These are phyloP conservation scores for Curvularia sp. DNA, from an alignment of 2,329 filamentous ascomycete genomes.

Conservation along the genomic window DNA sequence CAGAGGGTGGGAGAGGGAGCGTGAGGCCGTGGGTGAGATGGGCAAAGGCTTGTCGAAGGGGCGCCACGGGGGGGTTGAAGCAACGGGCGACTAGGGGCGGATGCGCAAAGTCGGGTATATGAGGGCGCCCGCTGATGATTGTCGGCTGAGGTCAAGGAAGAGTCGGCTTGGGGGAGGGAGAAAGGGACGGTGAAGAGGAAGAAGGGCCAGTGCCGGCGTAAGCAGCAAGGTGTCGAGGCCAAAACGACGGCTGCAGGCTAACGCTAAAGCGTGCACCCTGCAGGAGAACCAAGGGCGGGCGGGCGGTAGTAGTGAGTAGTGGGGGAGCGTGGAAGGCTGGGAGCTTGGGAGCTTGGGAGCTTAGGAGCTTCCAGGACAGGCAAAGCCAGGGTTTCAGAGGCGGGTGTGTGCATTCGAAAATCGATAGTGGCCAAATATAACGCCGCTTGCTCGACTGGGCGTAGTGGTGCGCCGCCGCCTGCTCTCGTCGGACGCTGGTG, in stretches of 20 bases:
- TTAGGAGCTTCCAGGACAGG: conserved; percentile 21
- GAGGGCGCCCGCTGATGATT: conserved; percentile 47
- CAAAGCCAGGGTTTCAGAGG: conserved; percentile 22
- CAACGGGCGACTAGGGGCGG: conserved; percentile 25
- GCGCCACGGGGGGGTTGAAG: conserved; percentile 27
- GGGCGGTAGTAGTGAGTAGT: conserved; percentile 17
- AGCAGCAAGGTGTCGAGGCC: conserved; percentile 28
- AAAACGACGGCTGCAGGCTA: conserved; percentile 27
- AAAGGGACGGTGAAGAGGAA: not conserved
- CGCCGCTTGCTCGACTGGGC: conserved; percentile 15
- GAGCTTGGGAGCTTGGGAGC: no score
- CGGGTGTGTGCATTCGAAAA: conserved; percentile 30
- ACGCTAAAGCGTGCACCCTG: conserved; percentile 30
- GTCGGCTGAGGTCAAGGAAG: conserved; percentile 41
- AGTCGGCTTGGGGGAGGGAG: conserved; percentile 27
- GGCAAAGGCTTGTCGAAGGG: conserved; percentile 25
- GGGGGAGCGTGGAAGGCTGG: no score
- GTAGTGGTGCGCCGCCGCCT: not conserved
- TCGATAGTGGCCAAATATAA: conserved; percentile 40
- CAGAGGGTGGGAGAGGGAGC: conserved; percentile 27
- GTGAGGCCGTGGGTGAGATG: conserved; percentile 36
- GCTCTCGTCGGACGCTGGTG: not conserved
- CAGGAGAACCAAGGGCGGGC: conserved; percentile 28
- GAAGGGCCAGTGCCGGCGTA: conserved; percentile 14
- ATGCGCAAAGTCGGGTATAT: conserved; percentile 42